phyloP scores from a whole-genome alignment of 2,329 filamentous ascomycete species.

The Aspergillus puulaauensis region DNA sequence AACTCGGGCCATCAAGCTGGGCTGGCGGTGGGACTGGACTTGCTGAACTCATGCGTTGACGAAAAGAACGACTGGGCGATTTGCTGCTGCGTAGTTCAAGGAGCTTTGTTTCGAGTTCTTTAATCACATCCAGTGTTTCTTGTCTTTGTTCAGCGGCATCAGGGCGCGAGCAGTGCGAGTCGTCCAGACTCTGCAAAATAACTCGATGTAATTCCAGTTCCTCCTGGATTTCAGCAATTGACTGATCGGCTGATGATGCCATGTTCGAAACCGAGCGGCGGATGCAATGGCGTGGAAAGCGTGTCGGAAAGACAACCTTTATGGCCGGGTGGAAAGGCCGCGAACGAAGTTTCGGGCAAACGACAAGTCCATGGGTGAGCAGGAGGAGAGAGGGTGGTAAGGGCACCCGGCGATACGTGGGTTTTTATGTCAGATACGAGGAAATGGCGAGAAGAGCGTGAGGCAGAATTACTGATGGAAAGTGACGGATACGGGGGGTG shows the following conservation, averaged over 20 bases:
- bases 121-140: slow-evolving; percentile 28
- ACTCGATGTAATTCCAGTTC: slow-evolving; percentile 33
- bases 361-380: neutral
- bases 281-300: neutral
- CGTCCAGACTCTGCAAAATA: slow-evolving; percentile 30
- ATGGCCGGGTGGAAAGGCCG: neutral
- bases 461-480: neutral
- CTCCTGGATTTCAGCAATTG: slow-evolving; percentile 28
- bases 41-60: neutral
- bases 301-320: neutral
- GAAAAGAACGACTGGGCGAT: neutral
- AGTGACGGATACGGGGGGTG: neutral
- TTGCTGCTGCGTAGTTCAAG: slow-evolving; percentile 21
- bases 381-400: neutral
- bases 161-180: slow-evolving; percentile 24
- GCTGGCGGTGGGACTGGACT: neutral
- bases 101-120: slow-evolving; percentile 24
- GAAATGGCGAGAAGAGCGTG: neutral
- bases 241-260: slow-evolving; percentile 15
- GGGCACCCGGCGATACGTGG: neutral
- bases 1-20: slow-evolving; percentile 19
- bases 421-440: neutral
- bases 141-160: slow-evolving; percentile 23
- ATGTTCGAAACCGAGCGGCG: slow-evolving; percentile 3
- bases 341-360: neutral